These are phyloP conservation scores for Lojkania enalia DNA, from an alignment of 2,329 filamentous ascomycete genomes.

Conservation along the genomic window DNA sequence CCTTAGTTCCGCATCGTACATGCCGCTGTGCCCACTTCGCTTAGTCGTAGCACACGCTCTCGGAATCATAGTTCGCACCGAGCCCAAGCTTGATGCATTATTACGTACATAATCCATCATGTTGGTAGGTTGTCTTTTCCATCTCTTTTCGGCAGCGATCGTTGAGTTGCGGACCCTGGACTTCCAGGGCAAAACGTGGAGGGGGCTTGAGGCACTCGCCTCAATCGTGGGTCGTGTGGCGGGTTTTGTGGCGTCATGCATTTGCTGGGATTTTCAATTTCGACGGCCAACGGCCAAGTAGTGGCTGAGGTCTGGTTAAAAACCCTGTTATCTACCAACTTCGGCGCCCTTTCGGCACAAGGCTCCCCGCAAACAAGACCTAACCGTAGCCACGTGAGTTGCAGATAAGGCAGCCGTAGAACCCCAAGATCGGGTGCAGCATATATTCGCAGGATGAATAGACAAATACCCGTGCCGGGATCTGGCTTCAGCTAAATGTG, in stretches of 20 bases:
- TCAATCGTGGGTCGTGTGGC: background rate
- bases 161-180: background rate
- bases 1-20: constrained; percentile 5
- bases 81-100: background rate
- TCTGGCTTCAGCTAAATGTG: too few relatives aligned
- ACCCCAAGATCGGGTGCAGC: too few relatives aligned
- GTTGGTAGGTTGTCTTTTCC: background rate
- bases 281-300: background rate
- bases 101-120: constrained; percentile 11
- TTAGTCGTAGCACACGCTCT: constrained; percentile 2
- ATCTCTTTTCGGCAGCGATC: background rate
- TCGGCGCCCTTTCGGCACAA: too few relatives aligned
- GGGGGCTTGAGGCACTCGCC: background rate
- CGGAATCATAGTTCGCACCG: constrained; percentile 5
- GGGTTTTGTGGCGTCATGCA: background rate
- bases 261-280: background rate
- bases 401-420: too few relatives aligned
- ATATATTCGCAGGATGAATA: too few relatives aligned
- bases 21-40: constrained; percentile 2
- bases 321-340: too few relatives aligned
- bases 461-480: too few relatives aligned
- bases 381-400: too few relatives aligned
- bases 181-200: background rate
- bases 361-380: too few relatives aligned
- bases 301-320: too few relatives aligned